Evolutionary conservation across 2,329 filamentous ascomycete genomes (phyloP), one percentile per base, ranked within the genome.

Genomic region (Pseudogymnoascus sp.): DNA sequence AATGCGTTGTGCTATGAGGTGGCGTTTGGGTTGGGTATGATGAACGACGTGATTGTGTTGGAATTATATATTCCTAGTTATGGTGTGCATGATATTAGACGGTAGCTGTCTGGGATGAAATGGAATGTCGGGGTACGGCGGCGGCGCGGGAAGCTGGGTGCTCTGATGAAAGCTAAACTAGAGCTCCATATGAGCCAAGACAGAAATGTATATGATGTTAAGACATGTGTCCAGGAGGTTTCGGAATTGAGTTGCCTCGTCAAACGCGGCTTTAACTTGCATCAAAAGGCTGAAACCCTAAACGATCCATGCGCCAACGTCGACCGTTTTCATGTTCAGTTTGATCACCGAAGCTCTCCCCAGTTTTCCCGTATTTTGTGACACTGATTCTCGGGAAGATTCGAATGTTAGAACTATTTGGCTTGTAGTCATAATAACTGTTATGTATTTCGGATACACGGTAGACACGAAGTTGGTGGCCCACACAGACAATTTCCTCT

Each of bases 161-260:
- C n/a, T 34, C 5, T 34, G 29, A 57, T 57, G 51, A 57, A 57
- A 21, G 51, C 29, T 21, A 34, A 34, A 34, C 29, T 57, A 57
- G 29, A 57, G 10, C 51, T 57, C 29, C 16, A 57, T 57, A 57
- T 34, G 51, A 57, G 51, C 29, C 16, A 57, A 57, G 51, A 34
- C 16, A 57, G 51, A 57, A 34, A 57, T 57, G 29, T 57, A 57
- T 34, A 57, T 57, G 51, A 57, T 57, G 51, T 57, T 34, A 57
- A 57, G 51, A 34, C 29, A 57, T 57, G 51, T 57, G 26, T 14
- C 16, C 7, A 5, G 29, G 29, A 18, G 29, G 26, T 3, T 34
- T 34, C 18, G 2, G n/a, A 57, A 34, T 34, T 14, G 51, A 36
- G 5, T 36, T 57, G 29, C 16, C 3, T 18, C 7, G 51, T 21